Conservation (phyloP, 2,329 filamentous ascomycete genomes). For the Coleophoma crateriformis region DNA sequence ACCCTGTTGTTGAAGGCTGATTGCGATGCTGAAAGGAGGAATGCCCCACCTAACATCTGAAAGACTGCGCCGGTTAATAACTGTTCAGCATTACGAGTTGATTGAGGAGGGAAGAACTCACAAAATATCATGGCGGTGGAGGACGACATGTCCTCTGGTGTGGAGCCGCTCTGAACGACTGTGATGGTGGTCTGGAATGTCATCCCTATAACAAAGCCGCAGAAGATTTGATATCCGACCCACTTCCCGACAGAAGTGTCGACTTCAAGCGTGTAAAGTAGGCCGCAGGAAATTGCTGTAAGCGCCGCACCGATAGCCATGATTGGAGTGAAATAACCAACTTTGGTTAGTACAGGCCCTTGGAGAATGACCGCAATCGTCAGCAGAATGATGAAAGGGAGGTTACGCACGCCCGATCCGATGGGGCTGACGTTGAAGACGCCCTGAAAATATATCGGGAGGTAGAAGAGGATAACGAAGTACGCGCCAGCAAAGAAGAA, state of each 20-base stretch:
- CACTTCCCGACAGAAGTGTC: neutral
- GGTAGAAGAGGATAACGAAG: slow-evolving; percentile 35
- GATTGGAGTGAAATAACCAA: slow-evolving; percentile 3
- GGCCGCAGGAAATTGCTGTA: slow-evolving; percentile 1
- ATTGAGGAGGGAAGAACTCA: neutral
- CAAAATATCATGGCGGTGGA: slow-evolving; percentile 4
- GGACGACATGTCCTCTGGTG: slow-evolving; percentile 4
- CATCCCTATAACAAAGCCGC: slow-evolving; percentile 46
- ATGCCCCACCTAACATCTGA: slow-evolving; percentile 43
- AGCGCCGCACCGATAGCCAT: neutral
- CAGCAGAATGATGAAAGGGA: slow-evolving; percentile 33
- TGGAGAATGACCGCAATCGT: slow-evolving; percentile 25
- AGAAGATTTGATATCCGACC: slow-evolving; percentile 30
- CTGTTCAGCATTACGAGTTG: neutral
- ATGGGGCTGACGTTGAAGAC: slow-evolving; percentile 29
- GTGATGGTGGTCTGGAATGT: slow-evolving; percentile 43
- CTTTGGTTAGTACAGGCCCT: neutral
- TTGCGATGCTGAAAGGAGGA: slow-evolving; percentile 39
- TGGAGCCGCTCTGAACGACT: slow-evolving; percentile 27
- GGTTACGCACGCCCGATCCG: slow-evolving; percentile 28
- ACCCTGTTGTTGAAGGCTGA: slow-evolving; percentile 39
- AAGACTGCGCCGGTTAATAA: slow-evolving; percentile 32
- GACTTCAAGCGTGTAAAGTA: neutral
- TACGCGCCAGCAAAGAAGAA: slow-evolving; percentile 34
- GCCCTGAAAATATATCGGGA: slow-evolving; percentile 43